Percentiles rank a stretch among this genome's conserved stretches.
phyloP scores from a whole-genome alignment of 169 alveolate genomes.

The Eimeria nieschulzi region DNA sequence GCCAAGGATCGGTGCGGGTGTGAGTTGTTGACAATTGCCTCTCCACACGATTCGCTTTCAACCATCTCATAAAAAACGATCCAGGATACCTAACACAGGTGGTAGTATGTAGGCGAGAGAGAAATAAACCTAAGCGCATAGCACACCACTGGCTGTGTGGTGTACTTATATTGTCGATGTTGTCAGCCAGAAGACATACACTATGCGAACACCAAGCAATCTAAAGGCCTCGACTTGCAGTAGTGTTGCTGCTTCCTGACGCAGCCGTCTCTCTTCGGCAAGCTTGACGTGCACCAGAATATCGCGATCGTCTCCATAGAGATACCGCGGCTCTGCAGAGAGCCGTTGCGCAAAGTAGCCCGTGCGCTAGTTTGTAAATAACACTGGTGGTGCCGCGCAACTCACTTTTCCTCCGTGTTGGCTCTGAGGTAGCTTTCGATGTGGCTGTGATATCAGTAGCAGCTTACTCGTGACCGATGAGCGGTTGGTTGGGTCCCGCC shows the following conservation, averaged over 20 bases:
- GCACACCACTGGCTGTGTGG: no score
- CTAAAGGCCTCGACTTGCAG: slow-evolving; percentile 50
- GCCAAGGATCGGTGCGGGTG: no score
- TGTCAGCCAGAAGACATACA: neutral
- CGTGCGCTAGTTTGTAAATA: no score
- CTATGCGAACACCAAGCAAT: slow-evolving; percentile 48
- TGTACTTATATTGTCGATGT: no score
- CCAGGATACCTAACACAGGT: no score
- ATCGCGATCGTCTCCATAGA: slow-evolving; percentile 39
- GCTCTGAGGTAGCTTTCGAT: neutral
- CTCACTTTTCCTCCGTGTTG: no score
- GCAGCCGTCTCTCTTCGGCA: slow-evolving; percentile 9
- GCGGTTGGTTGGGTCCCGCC: neutral
- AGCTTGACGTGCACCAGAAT: neutral
- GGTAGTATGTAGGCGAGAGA: no score
- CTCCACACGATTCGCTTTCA: no score
- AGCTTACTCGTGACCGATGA: slow-evolving; percentile 2
- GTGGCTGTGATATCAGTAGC: neutral
- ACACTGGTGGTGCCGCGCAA: no score
- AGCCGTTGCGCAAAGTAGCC: neutral
- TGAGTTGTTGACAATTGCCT: no score
- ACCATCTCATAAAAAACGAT: no score
- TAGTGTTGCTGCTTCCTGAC: neutral
- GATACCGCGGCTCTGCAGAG: neutral
- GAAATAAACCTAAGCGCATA: no score